Percentiles rank a stretch among this genome's conserved stretches.
Evolutionary conservation across 257 asterid genomes (phyloP).

Genomic region (Phtheirospermum japonicum): DNA sequence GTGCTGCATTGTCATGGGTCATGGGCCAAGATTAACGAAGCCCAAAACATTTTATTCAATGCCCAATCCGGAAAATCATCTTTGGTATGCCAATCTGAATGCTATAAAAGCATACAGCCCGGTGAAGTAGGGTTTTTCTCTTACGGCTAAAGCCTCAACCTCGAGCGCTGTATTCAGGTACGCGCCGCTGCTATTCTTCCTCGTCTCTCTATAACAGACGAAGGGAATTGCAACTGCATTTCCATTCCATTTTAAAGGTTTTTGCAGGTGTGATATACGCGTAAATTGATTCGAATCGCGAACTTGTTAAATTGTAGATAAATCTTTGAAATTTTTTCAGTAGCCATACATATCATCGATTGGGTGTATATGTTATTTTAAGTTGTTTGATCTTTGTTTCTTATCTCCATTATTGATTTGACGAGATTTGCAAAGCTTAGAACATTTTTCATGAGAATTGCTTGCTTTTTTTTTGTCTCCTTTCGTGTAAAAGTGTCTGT

Average conservation of each 20-base stretch:
- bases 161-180: slow-evolving; percentile 28
- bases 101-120: slow-evolving; percentile 23
- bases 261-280: not conserved
- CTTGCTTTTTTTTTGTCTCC: too few species aligned
- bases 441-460: not conserved
- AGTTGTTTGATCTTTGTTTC: not conserved
- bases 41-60: not conserved
- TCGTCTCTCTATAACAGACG: not conserved
- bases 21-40: not conserved
- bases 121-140: slow-evolving; percentile 33
- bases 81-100: not conserved
- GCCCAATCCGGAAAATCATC: slow-evolving; percentile 23
- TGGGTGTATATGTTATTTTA: not conserved
- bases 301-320: not conserved
- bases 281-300: not conserved
- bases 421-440: not conserved
- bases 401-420: not conserved
- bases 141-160: slow-evolving; percentile 26
- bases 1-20: not conserved
- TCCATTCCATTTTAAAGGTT: not conserved
- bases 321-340: not conserved
- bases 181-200: slow-evolving; percentile 25
- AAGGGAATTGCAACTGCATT: not conserved
- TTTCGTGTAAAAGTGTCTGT: too few species aligned
- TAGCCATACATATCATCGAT: not conserved